Evolutionary conservation across 202 grass and related monocot species (phyloP).

Genomic region (Elaeis oleifera): DNA sequence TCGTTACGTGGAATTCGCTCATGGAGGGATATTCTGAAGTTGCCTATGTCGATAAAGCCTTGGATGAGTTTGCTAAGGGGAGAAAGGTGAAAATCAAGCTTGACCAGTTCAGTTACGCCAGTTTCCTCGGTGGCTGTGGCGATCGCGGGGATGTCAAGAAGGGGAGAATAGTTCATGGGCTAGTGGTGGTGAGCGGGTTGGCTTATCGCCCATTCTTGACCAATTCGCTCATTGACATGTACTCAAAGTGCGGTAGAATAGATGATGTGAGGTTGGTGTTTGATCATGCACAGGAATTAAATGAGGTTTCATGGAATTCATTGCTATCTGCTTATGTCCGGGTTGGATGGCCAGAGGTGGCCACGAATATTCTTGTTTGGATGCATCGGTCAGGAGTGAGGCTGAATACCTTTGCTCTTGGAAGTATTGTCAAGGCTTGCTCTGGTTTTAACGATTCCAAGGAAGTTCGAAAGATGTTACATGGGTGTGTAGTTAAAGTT

Average conservation of each 20-base stretch:
- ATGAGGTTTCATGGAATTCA: constrained; percentile 68
- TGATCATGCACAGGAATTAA: constrained; percentile 54
- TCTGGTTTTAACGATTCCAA: constrained; percentile 33
- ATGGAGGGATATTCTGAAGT: constrained; percentile 33
- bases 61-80: constrained; percentile 35
- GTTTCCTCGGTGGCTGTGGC: constrained; percentile 27
- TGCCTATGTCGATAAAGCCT: constrained; percentile 5
- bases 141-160: constrained; percentile 19
- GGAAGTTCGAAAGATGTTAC: constrained; percentile 55
- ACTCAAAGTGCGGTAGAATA: constrained; percentile 59
- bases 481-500: constrained; percentile 65
- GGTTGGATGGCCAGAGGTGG: constrained; percentile 63
- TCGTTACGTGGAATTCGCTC: constrained; percentile 49
- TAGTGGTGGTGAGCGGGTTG: constrained; percentile 47
- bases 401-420: constrained; percentile 52
- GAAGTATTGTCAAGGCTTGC: constrained; percentile 57
- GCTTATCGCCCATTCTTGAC: constrained; percentile 30
- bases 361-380: constrained; percentile 55
- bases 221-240: constrained; percentile 75
- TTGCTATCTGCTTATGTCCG: constrained; percentile 40
- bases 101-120: constrained; percentile 42
- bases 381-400: constrained; percentile 65
- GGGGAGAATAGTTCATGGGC: constrained; percentile 41
- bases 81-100: constrained; percentile 1
- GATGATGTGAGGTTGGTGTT: constrained; percentile 71